Evolutionary conservation across 2,329 filamentous ascomycete genomes (phyloP), one percentile per base, ranked within the genome.

Genomic region (Huntiella abstrusa): DNA sequence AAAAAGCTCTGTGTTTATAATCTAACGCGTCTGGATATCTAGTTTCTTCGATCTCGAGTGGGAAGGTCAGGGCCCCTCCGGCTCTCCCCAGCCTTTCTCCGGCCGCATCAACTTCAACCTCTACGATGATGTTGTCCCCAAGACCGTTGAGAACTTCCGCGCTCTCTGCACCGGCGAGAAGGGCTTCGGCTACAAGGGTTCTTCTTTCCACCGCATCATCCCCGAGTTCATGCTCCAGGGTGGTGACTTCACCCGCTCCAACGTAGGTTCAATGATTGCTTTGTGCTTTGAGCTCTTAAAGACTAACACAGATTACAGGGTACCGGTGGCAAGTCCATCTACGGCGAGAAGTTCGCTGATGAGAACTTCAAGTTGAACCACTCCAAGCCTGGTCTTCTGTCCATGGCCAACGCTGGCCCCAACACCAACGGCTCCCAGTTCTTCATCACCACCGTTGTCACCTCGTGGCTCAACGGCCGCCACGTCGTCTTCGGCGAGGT

Each of bases 381-480:
- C 76, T 65, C 64, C 63, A 67, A 70, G 57, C 79, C 80, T 52
- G 83, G 80, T 69, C 73, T 87, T 56, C 74, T 94, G 55, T 93
- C 86, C 66, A 94, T 94, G 86, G 86, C 86, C 63, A 94, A 94
- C 67, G 83, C 86, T 57, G 86, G 86, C 56, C 81, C 82, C 60
- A 93, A 96, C 80, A 96, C 88, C 64, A 98, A 98, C 68, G 91
- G 91, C 58, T 93, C 84, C 44, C 88, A 96, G 66, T 96, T 96
- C 74, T 96, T 96, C 72, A 69, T 96, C 61, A 96, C 88, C 58
- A 96, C 88, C 48, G 85, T 93, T 43, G 73, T 78, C 51, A 96
- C 91, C 51, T 78, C 79, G 47, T 93, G 93, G 72, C 71, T 91
- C 55, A 73, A 91, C 62, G 75, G 75, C 59, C 80, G 80, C 63